Evolutionary conservation across 2,329 filamentous ascomycete species (phyloP), one percentile per base, ranked within the genome.

Genomic region (Drechslerella coelobrocha): DNA sequence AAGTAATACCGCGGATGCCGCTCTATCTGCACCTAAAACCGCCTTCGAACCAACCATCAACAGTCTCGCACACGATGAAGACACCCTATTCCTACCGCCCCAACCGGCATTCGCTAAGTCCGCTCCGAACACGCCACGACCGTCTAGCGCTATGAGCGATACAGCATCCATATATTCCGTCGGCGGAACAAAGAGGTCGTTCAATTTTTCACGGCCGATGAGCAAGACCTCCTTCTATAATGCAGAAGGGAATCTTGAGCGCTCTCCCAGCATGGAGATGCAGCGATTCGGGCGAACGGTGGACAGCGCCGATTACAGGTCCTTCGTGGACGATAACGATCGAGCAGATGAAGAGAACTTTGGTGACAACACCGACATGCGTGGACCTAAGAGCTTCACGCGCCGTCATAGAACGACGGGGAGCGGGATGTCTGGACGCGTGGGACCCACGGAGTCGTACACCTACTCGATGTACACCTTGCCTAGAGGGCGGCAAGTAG

Each of bases 201-300:
- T 95, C 80, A 97, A 99, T 79, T 97, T 97, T 78, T 97, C 94
- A 0, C 85, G 94, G 45, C 94, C 94, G 0, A 80, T 96, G 71
- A 97, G 93, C 78, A 77, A 89, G 71, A 83, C 84, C 0, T 88
- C 86, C 2, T 84, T 89, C 61, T 79, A 85, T 27, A 81, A 87
- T 54, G 82, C 83, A 4, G 88, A 89, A 73, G 88, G 91, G 29
- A 82, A 83, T 8, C 85, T 84, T 14, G 84, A 88, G 62, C 90
- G 88, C 0, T 88, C 89, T 1, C 82, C 89, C 24, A 91, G 88
- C 78, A 86, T 90, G 83, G 85, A 86, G 63, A 88, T 63, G 23
- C 47, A 59, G 39, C 31, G 26, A 17, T 54, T 52, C 5, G 59
- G 59, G 7, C 45, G 66, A 12, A 57, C 52, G 2, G 41, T 45